Evolutionary conservation across 768 basidiomycete species (phyloP), one percentile per base, ranked within the genome.

Genomic region (Hirschioporus abietinus): DNA sequence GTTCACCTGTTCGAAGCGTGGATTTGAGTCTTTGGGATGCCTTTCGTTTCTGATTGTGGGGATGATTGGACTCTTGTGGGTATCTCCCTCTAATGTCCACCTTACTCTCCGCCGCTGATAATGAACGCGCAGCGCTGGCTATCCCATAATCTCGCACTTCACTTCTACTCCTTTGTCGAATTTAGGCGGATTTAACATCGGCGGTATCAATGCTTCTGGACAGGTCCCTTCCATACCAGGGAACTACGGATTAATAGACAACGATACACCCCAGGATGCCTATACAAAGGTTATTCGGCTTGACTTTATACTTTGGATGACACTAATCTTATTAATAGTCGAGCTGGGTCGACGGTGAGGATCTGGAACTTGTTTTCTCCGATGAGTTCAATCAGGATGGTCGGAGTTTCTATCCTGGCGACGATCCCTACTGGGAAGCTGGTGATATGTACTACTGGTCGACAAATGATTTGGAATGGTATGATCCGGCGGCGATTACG

Each of bases 371-470:
- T 26, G 88, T 92, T 10, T 93, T 91, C 74, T 88, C 86, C 4
- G 92, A 94, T 76, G 92, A 94, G 73, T 93, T 94, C 74, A 88
- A 93, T 73, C 79, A 78, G 26, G 86, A 88, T 24, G 90, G 91
- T 4, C 80, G 92, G 68, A 83, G 88, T 5, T 93, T 93, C 72
- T 93, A 90, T 78, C 85, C 88, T 58, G 90, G 90, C 6, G 91
- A 93, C 69, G 92, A 94, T 74, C 92, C 92, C 2, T 93, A 90
- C 71, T 91, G 90, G 90, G 89, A 92, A 73, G 90, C 81, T 0
- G 78, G 83, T 8, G 88, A 96, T 74, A 75, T 96, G 34, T 87
- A 96, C 74, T 97, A 96, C 75, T 93, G 92, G 90, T 77, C 89
- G 0, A 92, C 92, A n/a, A 88, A 80, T 66, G 91, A 95, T 72